Base-by-base conservation (phyloP, 495 filamentous ascomycete genomes). In the Umbilicaria muhlenbergii region DNA sequence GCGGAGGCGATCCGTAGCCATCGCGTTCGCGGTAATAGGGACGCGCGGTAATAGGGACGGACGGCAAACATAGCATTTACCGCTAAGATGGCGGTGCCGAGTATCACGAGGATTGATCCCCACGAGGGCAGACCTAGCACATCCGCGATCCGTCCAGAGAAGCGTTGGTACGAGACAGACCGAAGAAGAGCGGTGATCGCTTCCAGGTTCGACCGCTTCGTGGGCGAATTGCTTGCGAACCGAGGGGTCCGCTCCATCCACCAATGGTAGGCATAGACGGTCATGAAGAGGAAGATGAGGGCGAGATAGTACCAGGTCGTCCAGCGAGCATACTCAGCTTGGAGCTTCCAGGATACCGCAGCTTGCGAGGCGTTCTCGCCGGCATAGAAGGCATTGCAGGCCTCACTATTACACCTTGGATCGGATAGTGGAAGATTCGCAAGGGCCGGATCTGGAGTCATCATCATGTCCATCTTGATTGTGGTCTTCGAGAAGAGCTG, bases 1-100 rank as follows among this genome's bases (percentile, higher is more conserved):
- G 45, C n/a, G 68, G 64, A 13, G 68, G 66, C 1, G 62, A 64
- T 16, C 54, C 55, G 40, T 54, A 63, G 11, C 58, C 62, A 16
- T 48, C 52, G 31, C 52, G 52, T 3, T 34, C 44, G 7, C 63
- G 54, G 43, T 65, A 65, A 39, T 64, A 67, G 2, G 59, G 59
- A 10, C 49, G 49, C 13, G 53, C 36, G 8, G 50, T 38, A 46
- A 67, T 64, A 67, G 2, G 59, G 59, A 10, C 49, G 49, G 14
- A 54, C 36, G 8, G 50, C 39, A 46, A 67, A 67, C 2, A 56
- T 34, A 7, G 24, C 24, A 28, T 6, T 8, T 28, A 6, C 24
- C 1, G 24, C 24, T 6, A 28, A 8, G 6, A 6, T 28, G 24
- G 24, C 6, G 24, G 24, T 28, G 24, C 24, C 24, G 24, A 28